Percentiles rank a stretch among this genome's conserved stretches.
Evolutionary conservation across 169 alveolate genomes (phyloP).

Genomic region (Eimeria tenella): DNA sequence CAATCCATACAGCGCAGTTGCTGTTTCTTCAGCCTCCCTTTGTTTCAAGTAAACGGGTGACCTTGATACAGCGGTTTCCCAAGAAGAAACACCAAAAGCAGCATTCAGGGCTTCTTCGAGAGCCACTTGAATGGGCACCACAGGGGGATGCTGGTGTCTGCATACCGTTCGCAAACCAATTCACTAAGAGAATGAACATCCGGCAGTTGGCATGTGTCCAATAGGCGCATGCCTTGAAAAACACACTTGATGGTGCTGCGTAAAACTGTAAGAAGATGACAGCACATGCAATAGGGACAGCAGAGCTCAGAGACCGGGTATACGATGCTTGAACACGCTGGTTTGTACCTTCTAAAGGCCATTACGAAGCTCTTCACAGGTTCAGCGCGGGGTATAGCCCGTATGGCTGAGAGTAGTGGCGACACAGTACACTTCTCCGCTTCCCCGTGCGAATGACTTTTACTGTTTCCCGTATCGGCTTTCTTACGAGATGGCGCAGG

Average conservation of each 20-base stretch:
- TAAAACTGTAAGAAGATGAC: too few species aligned
- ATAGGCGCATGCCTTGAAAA: too few species aligned
- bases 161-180: not conserved
- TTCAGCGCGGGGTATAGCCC: not conserved
- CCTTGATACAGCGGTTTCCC: too few species aligned
- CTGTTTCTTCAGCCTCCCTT: not conserved
- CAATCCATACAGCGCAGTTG: not conserved
- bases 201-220: not conserved
- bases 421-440: not conserved
- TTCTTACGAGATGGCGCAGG: not conserved
- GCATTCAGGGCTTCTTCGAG: constrained; percentile 27
- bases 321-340: too few species aligned
- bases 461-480: not conserved
- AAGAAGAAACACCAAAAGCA: not conserved
- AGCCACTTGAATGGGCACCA: not conserved
- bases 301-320: not conserved
- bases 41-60: too few species aligned
- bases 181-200: not conserved
- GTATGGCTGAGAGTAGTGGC: not conserved
- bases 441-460: too few species aligned
- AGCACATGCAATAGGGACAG: not conserved
- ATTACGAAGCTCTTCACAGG: not conserved
- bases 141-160: not conserved
- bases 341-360: not conserved
- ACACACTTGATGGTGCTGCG: too few species aligned